Evolutionary conservation across 805 yeast genomes (phyloP).

Genomic region (Schwanniomyces vanrijiae): DNA sequence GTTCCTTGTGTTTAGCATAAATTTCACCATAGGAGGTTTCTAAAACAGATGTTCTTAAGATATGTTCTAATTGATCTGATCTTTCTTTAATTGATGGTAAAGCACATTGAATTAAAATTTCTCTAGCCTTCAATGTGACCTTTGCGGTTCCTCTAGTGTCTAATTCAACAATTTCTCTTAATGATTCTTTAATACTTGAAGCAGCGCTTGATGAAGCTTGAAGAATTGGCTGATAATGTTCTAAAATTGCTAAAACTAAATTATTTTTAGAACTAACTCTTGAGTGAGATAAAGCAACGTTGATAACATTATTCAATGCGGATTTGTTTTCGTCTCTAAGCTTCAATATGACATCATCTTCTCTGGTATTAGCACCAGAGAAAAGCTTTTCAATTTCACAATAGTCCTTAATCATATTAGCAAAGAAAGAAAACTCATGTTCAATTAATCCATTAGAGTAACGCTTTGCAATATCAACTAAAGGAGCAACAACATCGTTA

Average conservation of each 20-base stretch:
- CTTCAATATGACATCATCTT: conserved; percentile 83
- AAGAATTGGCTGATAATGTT: conserved; percentile 76
- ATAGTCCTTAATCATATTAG: conserved; percentile 67
- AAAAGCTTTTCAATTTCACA: conserved; percentile 76
- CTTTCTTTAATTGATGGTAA: conserved; percentile 95
- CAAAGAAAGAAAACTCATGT: conserved; percentile 80
- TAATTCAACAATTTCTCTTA: conserved; percentile 80
- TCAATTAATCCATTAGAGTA: conserved; percentile 75
- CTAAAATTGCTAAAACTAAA: conserved; percentile 80
- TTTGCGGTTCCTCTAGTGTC: conserved; percentile 90
- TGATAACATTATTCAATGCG: conserved; percentile 70
- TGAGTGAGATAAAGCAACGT: conserved; percentile 80
- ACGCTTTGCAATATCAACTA: conserved; percentile 65
- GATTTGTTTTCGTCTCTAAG: conserved; percentile 87
- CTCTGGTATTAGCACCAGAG: conserved; percentile 72
- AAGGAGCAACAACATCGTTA: conserved; percentile 61
- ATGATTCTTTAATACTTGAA: conserved; percentile 62
- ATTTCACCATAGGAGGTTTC: conserved; percentile 87
- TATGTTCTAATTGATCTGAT: conserved; percentile 96
- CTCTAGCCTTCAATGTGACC: conserved; percentile 94
- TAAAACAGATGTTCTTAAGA: conserved; percentile 86
- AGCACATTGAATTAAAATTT: conserved; percentile 93
- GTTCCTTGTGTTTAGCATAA: conserved; percentile 72
- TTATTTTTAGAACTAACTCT: conserved; percentile 92
- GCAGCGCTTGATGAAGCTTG: conserved; percentile 72